Conservation (phyloP, 163 green algal genomes). For the Scenedesmus sp. region DNA sequence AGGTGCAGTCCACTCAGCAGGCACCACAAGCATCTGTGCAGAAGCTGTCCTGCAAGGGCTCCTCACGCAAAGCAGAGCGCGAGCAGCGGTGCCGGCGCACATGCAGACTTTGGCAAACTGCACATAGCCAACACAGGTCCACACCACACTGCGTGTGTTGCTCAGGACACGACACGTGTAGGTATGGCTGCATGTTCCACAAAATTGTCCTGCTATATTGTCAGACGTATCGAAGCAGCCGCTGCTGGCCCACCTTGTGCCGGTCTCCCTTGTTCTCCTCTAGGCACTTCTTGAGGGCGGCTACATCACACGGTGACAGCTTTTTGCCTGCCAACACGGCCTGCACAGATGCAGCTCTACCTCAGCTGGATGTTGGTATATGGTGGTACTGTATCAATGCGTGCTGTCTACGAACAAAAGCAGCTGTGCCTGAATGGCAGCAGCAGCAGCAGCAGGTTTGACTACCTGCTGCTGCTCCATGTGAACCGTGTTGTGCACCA, state of each 20-base stretch:
- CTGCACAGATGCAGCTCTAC: neutral
- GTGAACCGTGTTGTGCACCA: neutral
- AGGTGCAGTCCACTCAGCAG: neutral
- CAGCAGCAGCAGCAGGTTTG: neutral
- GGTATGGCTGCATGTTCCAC: no score
- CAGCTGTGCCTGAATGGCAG: neutral
- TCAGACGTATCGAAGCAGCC: no score
- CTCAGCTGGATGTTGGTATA: neutral
- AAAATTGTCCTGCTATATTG: no score
- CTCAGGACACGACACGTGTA: no score
- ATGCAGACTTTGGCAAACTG: no score
- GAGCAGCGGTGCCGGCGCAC: no score
- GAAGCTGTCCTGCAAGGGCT: no score
- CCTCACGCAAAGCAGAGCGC: no score
- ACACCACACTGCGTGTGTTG: neutral
- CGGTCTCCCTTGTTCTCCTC: slow-evolving; percentile 45
- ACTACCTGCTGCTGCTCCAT: neutral
- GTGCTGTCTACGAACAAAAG: neutral
- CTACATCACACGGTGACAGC: slow-evolving; percentile 35
- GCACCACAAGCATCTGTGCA: neutral
- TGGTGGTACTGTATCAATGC: no score
- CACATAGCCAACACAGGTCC: neutral
- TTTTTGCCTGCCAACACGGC: neutral
- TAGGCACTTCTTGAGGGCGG: slow-evolving; percentile 39
- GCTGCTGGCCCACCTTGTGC: slow-evolving; percentile 7